Base-by-base conservation (phyloP, 495 filamentous ascomycete genomes). In the Cercophora newfieldiana region DNA sequence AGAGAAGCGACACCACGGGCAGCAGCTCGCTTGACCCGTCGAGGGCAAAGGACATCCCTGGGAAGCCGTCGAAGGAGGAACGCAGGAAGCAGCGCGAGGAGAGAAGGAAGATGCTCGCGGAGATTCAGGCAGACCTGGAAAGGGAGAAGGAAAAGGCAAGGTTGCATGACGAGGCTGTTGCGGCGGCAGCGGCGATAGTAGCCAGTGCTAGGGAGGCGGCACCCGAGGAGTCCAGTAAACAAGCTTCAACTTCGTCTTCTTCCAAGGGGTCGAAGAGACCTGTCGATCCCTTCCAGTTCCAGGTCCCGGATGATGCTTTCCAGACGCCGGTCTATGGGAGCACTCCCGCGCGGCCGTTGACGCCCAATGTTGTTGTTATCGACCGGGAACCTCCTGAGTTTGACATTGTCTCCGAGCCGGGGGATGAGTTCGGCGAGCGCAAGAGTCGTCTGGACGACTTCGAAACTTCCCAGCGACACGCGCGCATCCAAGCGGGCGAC, bases 281-380 rank as follows among this genome's bases (percentile, higher is more conserved):
- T 14, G 64, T 83, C 62, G 81, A 86, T 67, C 80, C 82, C 18
- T 85, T 85, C 70, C 76, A 82, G 64, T 85, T 70, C 57, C 84
- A 83, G 68, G 83, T 84, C 63, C 29, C 73, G 16, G 75, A 81
- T 56, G 79, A 82, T 70, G 80, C 81, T 53, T 85, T 83, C 58
- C 68, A 66, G 33, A 80, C 81, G 22, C 80, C 81, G 8, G 55
- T 62, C 7, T 63, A 71, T 25, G 47, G 59, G 59, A 65, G 68
- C 28, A 78, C 75, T n/a, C 80, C 75, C 31, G 69, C 64, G 61
- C 68, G 69, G 57, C 72, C 73, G 37, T 56, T 75, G 51, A 79
- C 80, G 24, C 83, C 74, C 70, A 0, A 71, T 61, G 72, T 86
- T 31, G 70, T 69, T 48, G 71, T 69, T 47, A 72, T 69, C 14